phyloP scores from a whole-genome alignment of 2,329 filamentous ascomycete genomes.

The Lasiodiplodia gonubiensis region DNA sequence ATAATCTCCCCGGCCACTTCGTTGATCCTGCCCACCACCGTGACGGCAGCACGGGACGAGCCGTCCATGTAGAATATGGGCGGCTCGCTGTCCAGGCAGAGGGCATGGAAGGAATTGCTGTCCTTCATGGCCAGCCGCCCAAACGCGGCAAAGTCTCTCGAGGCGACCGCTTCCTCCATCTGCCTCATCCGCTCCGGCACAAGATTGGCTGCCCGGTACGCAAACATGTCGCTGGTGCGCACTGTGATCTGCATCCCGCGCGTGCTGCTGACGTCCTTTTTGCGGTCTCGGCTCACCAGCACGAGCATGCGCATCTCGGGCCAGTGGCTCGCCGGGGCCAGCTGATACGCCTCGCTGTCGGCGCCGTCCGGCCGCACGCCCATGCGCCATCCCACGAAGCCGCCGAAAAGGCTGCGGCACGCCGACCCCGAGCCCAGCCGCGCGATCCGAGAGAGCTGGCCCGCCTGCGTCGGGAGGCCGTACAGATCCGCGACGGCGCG shows the following conservation, averaged over 20 bases:
- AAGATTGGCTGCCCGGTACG: constrained; percentile 72
- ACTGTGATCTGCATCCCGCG: constrained; percentile 98
- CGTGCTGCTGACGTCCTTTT: constrained; percentile 93
- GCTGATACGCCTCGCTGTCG: constrained; percentile 86
- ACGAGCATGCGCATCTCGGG: constrained; percentile 92
- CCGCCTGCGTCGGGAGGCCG: constrained; percentile 77
- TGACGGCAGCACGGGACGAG: constrained; percentile 82
- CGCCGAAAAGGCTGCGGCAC: constrained; percentile 90
- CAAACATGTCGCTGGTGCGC: constrained; percentile 85
- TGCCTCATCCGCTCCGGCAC: constrained; percentile 82
- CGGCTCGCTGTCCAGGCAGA: constrained; percentile 91
- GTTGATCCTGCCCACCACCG: constrained; percentile 89
- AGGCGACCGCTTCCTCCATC: constrained; percentile 82
- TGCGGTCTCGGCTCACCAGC: constrained; percentile 87
- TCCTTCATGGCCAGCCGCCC: constrained; percentile 94
- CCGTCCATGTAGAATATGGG: constrained; percentile 99
- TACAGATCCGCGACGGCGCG: constrained; percentile 92
- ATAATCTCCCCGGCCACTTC: constrained; percentile 75
- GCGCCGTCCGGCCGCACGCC: constrained; percentile 76
- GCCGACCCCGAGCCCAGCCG: constrained; percentile 94
- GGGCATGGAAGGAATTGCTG: constrained; percentile 95
- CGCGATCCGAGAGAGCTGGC: constrained; percentile 85
- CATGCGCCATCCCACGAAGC: constrained; percentile 93
- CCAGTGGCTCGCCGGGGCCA: constrained; percentile 90
- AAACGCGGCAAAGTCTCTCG: constrained; percentile 83